These are phyloP conservation scores for Arabidopsis suecica DNA, from an alignment of 345 rosid genomes.

Conservation along the genomic window DNA sequence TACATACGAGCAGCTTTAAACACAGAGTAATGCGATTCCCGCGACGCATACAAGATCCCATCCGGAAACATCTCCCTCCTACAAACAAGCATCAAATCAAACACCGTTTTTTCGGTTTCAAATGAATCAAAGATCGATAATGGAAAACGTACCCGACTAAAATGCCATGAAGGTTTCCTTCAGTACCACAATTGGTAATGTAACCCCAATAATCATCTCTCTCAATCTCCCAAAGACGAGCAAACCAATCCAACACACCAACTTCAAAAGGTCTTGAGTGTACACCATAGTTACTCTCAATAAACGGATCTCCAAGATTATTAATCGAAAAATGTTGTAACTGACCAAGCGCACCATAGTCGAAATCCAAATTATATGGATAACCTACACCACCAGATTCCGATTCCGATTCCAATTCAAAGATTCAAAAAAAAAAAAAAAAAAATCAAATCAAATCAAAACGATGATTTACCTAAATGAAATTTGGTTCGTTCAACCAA, in stretches of 20 bases:
- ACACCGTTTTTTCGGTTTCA: background rate
- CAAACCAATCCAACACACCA: slow-evolving; percentile 99
- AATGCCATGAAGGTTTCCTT: slow-evolving; percentile 99
- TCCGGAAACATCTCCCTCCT: slow-evolving; percentile 95
- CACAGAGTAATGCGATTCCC: slow-evolving; percentile 87
- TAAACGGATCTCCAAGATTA: slow-evolving; percentile 97
- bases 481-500: slow-evolving; percentile 76
- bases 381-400: slow-evolving; percentile 63
- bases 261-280: slow-evolving; percentile 98
- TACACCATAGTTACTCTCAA: slow-evolving; percentile 97
- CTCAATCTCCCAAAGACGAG: slow-evolving; percentile 98
- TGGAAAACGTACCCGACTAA: slow-evolving; percentile 65
- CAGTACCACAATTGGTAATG: slow-evolving; percentile 97
- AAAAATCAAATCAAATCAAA: background rate
- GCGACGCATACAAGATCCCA: slow-evolving; percentile 88
- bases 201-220: slow-evolving; percentile 97
- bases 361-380: slow-evolving; percentile 95
- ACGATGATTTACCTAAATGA: slow-evolving; percentile 64
- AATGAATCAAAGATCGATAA: background rate
- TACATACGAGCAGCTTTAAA: slow-evolving; percentile 98
- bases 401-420: background rate
- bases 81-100: slow-evolving; percentile 7
- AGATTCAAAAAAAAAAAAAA: background rate
- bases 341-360: slow-evolving; percentile 91
- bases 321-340: slow-evolving; percentile 97